Percentiles rank a stretch among this genome's conserved stretches.
phyloP scores from a whole-genome alignment of 495 filamentous ascomycete species.

The Talaromyces trachyspermus region DNA sequence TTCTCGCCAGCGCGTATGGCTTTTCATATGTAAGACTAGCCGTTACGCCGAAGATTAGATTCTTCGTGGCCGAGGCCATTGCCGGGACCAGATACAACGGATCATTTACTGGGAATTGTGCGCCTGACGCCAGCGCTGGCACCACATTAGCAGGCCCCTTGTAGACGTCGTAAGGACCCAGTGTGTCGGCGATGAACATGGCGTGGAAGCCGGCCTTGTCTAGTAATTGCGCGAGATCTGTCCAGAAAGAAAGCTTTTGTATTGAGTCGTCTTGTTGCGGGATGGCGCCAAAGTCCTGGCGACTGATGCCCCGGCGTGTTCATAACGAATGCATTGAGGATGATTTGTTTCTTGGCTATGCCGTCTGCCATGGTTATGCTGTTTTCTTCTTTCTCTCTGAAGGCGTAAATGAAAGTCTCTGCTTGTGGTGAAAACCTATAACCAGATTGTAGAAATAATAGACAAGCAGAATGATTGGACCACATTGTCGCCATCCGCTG shows the following conservation, averaged over 20 bases:
- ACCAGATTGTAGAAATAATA: no score
- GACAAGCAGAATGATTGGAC: no score
- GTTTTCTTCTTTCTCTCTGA: no score
- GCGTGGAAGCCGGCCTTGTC: constrained; percentile 54
- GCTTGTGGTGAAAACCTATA: no score
- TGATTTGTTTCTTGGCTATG: constrained; percentile 47
- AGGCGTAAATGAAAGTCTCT: no score
- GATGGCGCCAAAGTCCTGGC: constrained; percentile 50
- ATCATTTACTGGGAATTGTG: constrained; percentile 31
- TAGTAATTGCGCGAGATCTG: constrained; percentile 47
- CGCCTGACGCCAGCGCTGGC: constrained; percentile 21
- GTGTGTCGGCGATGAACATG: constrained; percentile 52
- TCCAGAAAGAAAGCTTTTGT: constrained; percentile 50
- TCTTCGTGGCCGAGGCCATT: constrained; percentile 51
- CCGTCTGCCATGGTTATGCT: no score
- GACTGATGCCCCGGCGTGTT: constrained; percentile 48
- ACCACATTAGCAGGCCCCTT: constrained; percentile 23
- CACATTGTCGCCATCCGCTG: no score
- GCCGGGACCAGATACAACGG: constrained; percentile 43
- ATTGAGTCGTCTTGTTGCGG: constrained; percentile 45
- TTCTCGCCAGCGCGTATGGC: constrained; percentile 51
- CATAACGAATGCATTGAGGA: constrained; percentile 53
- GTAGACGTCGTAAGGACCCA: constrained; percentile 28
- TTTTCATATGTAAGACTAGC: constrained; percentile 48
- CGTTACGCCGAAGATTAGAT: constrained; percentile 46